Evolutionary conservation across 352 stramenopile species (phyloP).

Genomic region (Globisporangium polare): DNA sequence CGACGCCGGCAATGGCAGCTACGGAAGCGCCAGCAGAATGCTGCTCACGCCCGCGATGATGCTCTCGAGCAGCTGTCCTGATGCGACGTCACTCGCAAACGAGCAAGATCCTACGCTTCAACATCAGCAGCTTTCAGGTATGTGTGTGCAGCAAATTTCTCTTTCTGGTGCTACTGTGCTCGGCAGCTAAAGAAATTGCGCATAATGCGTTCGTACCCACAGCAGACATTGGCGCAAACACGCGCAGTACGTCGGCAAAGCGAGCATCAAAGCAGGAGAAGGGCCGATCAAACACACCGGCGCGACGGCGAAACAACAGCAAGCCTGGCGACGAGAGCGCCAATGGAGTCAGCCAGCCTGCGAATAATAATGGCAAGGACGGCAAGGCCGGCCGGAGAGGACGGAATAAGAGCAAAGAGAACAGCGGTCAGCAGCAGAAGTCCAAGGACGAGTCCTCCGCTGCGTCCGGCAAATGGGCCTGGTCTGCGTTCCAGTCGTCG

Average conservation of each 20-base stretch:
- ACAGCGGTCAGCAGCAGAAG: slow-evolving; percentile 23
- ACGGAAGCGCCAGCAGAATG: slow-evolving; percentile 31
- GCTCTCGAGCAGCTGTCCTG: slow-evolving; percentile 61
- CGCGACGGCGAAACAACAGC: slow-evolving; percentile 37
- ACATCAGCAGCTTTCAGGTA: neutral
- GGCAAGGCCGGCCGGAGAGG: slow-evolving; percentile 23
- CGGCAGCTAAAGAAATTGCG: neutral
- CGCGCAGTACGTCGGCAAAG: slow-evolving; percentile 47
- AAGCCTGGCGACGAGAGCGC: slow-evolving; percentile 8
- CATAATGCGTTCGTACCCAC: neutral
- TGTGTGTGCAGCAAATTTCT: neutral
- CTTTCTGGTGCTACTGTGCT: neutral
- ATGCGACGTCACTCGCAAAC: slow-evolving; percentile 22
- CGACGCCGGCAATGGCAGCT: slow-evolving; percentile 13
- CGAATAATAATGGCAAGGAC: slow-evolving; percentile 9
- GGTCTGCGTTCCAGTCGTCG: slow-evolving; percentile 81
- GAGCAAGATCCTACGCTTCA: slow-evolving; percentile 1
- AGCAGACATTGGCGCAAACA: neutral
- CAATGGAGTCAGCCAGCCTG: neutral
- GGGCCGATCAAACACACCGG: slow-evolving; percentile 38
- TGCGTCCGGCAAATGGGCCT: slow-evolving; percentile 65
- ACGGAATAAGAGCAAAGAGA: slow-evolving; percentile 35
- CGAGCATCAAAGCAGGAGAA: slow-evolving; percentile 38
- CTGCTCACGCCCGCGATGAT: slow-evolving; percentile 74
- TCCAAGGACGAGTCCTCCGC: slow-evolving; percentile 51